These are phyloP conservation scores for Periconia digitata DNA, from an alignment of 2,329 filamentous ascomycete species.

Conservation along the genomic window DNA sequence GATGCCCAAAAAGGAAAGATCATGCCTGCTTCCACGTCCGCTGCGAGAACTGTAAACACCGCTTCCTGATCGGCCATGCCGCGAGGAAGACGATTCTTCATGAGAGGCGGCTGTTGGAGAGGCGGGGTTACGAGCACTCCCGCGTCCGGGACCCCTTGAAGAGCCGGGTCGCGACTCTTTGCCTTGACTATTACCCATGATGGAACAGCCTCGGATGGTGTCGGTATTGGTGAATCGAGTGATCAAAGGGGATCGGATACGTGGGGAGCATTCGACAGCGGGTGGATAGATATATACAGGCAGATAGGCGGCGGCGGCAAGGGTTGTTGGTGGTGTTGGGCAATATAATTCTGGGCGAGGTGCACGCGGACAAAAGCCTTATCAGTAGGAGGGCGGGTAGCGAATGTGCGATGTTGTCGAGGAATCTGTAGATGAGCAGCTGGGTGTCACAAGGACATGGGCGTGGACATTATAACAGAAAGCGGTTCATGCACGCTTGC, in stretches of 20 bases:
- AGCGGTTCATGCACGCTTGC: slow-evolving; percentile 13
- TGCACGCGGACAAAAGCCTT: slow-evolving; percentile 15
- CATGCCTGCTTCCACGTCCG: slow-evolving; percentile 57
- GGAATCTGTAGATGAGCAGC: slow-evolving; percentile 25
- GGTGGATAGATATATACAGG: background rate
- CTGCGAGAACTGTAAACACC: slow-evolving; percentile 50
- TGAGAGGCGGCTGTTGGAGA: slow-evolving; percentile 32
- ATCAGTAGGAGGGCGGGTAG: slow-evolving; percentile 7
- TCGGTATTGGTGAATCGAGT: slow-evolving; percentile 4
- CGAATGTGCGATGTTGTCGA: slow-evolving; percentile 12
- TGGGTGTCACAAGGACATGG: slow-evolving; percentile 43
- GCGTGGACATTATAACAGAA: slow-evolving; percentile 41
- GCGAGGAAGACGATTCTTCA: slow-evolving; percentile 22
- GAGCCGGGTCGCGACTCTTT: slow-evolving; percentile 47
- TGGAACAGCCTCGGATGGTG: slow-evolving; percentile 5
- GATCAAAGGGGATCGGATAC: background rate
- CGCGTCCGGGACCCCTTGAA: slow-evolving; percentile 35
- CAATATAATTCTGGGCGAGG: slow-evolving; percentile 19
- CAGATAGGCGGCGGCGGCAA: slow-evolving; percentile 6
- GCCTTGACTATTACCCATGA: slow-evolving; percentile 53
- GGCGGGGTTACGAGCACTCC: slow-evolving; percentile 34
- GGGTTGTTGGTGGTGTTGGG: slow-evolving; percentile 17
- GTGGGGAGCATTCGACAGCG: background rate
- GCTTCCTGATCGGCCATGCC: slow-evolving; percentile 32
- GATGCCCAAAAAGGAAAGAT: slow-evolving; percentile 62